Percentiles rank a stretch among this genome's conserved stretches.
Conservation (phyloP, 1,284 basidiomycete species). For the Leccinum griseonigrum region DNA sequence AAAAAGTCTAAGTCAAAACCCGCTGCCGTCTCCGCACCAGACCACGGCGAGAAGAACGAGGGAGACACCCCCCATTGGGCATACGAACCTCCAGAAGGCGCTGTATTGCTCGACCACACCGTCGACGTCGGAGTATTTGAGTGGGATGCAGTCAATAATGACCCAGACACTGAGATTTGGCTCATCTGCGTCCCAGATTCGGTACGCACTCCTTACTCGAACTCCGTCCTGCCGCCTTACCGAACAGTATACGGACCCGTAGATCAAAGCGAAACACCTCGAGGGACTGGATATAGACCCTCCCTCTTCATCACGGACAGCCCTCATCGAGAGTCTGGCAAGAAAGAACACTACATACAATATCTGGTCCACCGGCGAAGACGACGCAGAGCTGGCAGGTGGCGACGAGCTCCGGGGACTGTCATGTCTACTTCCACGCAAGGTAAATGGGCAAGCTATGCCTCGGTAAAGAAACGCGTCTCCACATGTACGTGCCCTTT, state of each 20-base stretch:
- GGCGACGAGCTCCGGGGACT: slow-evolving; percentile 64
- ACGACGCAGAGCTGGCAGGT: slow-evolving; percentile 38
- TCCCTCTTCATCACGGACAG: slow-evolving; percentile 37
- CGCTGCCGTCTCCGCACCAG: slow-evolving; percentile 1
- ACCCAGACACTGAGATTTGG: slow-evolving; percentile 66
- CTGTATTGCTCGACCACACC: slow-evolving; percentile 40
- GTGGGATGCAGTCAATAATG: slow-evolving; percentile 60
- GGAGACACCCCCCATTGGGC: slow-evolving; percentile 51
- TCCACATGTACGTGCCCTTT: not conserved
- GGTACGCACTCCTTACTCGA: slow-evolving; percentile 34
- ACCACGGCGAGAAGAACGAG: slow-evolving; percentile 44
- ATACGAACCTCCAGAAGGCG: slow-evolving; percentile 52
- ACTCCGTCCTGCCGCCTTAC: not conserved
- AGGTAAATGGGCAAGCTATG: slow-evolving; percentile 57
- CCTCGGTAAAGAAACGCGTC: slow-evolving; percentile 41
- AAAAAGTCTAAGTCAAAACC: slow-evolving; percentile 10
- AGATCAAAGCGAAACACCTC: slow-evolving; percentile 67
- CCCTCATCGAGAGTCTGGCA: slow-evolving; percentile 45
- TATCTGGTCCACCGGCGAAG: slow-evolving; percentile 58
- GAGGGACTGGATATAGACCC: slow-evolving; percentile 47
- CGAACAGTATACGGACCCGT: not conserved
- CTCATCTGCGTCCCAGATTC: slow-evolving; percentile 63
- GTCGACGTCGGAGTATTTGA: slow-evolving; percentile 53
- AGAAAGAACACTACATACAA: slow-evolving; percentile 58
- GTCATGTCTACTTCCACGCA: slow-evolving; percentile 62